Conservation (phyloP, 2,329 filamentous ascomycete genomes). For the Colletotrichum liaoningense region DNA sequence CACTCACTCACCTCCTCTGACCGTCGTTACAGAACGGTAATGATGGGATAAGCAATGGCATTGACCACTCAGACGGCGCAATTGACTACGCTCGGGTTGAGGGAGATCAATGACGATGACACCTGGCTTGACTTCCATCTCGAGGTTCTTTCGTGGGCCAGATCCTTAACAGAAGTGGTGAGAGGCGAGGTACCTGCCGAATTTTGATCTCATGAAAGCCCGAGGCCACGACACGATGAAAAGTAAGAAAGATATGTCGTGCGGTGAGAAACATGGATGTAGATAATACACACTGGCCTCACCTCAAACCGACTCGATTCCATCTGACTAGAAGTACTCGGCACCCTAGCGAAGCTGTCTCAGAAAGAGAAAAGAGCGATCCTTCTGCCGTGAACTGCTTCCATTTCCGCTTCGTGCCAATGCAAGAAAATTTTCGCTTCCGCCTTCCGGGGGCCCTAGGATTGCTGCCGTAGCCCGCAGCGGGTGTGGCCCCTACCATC, state of each 20-base stretch:
- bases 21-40: background rate
- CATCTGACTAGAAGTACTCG: background rate
- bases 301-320: no score
- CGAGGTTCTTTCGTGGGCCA: background rate
- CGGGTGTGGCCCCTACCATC: slow-evolving; percentile 15
- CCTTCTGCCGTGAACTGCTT: background rate
- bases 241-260: no score
- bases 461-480: background rate
- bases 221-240: no score
- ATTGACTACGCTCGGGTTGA: background rate
- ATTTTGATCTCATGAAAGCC: background rate
- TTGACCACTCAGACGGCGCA: background rate
- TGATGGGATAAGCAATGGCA: background rate
- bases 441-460: background rate
- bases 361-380: background rate
- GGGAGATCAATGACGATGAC: background rate
- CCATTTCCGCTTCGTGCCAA: background rate
- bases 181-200: background rate
- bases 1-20: background rate
- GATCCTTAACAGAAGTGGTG: no score
- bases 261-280: no score
- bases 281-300: no score
- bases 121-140: background rate
- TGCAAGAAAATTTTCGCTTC: background rate
- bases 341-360: no score